Evolutionary conservation across 2,329 filamentous ascomycete species (phyloP).

Genomic region (Ceratocystis albifundus): DNA sequence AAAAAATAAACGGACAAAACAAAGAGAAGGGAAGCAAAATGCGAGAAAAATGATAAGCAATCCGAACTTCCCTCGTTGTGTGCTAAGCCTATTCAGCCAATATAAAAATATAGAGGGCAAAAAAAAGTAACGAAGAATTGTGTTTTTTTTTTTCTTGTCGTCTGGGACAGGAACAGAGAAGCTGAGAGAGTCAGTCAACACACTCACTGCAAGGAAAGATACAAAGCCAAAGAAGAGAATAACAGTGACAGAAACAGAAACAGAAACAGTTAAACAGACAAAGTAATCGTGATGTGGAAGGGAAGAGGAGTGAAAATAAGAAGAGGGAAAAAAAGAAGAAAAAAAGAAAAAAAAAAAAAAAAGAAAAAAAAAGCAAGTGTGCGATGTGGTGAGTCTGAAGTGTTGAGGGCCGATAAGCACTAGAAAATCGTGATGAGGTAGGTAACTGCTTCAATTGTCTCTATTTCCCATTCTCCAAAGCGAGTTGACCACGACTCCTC

Average conservation of each 20-base stretch:
- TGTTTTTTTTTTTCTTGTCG: neutral
- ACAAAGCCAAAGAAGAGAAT: neutral
- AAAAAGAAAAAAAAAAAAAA: too few species aligned
- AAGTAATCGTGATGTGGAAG: neutral
- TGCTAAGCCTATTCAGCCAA: neutral
- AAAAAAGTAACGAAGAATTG: neutral
- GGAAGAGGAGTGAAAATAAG: neutral
- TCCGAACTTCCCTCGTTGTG: neutral
- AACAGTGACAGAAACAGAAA: neutral
- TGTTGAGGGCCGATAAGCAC: slow-evolving; percentile 10
- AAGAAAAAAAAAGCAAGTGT: neutral
- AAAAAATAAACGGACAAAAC: neutral
- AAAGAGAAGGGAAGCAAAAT: neutral
- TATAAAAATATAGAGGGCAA: neutral
- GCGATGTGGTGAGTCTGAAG: neutral
- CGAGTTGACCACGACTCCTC: neutral
- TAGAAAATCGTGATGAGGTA: slow-evolving; percentile 5
- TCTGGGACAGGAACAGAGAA: neutral
- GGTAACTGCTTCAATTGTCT: slow-evolving; percentile 14
- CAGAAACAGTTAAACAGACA: neutral
- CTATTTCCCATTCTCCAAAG: slow-evolving; percentile 2
- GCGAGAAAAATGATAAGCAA: neutral
- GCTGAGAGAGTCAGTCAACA: neutral
- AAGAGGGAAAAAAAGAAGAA: too few species aligned
- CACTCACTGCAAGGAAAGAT: neutral